phyloP scores from a whole-genome alignment of 192 early-diverging fungal species.

The Neocallimastix lanati region DNA sequence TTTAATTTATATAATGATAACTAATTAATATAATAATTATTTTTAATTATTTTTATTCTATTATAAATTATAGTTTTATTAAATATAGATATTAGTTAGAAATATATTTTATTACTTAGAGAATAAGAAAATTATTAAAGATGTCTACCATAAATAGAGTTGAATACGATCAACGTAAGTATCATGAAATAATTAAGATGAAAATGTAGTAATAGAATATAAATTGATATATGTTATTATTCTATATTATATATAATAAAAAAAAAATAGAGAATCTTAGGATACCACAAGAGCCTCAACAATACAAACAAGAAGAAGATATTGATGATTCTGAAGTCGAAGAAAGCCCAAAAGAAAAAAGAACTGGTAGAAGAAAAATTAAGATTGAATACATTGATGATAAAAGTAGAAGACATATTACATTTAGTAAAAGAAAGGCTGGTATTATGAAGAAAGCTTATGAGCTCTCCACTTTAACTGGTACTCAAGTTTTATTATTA shows the following conservation, averaged over 20 bases:
- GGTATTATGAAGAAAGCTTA: constrained; percentile 99
- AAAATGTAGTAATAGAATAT: too few species aligned
- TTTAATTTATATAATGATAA: too few species aligned
- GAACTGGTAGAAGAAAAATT: constrained; percentile 75
- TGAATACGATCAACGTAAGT: background rate
- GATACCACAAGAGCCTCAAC: background rate
- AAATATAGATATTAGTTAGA: too few species aligned
- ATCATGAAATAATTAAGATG: too few species aligned
- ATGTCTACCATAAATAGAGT: background rate
- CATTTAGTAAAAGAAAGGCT: constrained; percentile 85
- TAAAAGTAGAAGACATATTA: constrained; percentile 80
- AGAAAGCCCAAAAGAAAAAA: constrained; percentile 18
- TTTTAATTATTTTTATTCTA: too few species aligned
- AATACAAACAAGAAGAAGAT: background rate
- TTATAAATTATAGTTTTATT: too few species aligned
- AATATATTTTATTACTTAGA: too few species aligned
- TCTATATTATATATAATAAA: too few species aligned
- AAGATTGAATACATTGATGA: constrained; percentile 93
- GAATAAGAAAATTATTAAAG: too few species aligned
- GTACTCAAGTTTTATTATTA: constrained; percentile 79
- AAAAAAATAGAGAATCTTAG: background rate
- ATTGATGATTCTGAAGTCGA: background rate
- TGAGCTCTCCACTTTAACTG: constrained; percentile 80
- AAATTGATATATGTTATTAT: too few species aligned
- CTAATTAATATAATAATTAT: too few species aligned